Conservation (phyloP, 2,329 filamentous ascomycete species). For the Botrytis fabae region DNA sequence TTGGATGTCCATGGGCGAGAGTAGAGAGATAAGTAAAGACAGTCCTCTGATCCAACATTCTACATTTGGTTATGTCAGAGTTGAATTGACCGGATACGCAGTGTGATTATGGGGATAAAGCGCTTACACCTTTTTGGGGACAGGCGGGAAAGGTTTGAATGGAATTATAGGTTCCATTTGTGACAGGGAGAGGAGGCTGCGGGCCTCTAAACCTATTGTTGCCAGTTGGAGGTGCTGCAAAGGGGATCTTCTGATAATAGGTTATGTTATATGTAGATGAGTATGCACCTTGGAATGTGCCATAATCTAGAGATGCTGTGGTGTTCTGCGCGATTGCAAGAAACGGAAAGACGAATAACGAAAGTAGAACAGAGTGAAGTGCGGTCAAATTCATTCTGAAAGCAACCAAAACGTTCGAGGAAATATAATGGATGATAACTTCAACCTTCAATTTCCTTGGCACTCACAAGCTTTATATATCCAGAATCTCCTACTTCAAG, state of each 20-base stretch:
- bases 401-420: background rate
- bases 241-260: conserved; percentile 62
- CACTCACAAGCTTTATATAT: conserved; percentile 1
- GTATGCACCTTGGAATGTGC: conserved; percentile 54
- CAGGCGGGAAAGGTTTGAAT: conserved; percentile 58
- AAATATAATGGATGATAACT: background rate
- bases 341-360: conserved; percentile 11
- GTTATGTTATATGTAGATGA: conserved; percentile 55
- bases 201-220: conserved; percentile 61
- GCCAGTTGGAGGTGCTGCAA: conserved; percentile 57
- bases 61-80: conserved; percentile 24
- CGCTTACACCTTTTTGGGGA: conserved; percentile 52
- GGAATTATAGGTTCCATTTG: conserved; percentile 54
- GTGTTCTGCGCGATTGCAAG: conserved; percentile 37
- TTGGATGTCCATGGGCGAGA: conserved; percentile 53
- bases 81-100: too few relatives aligned
- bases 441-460: conserved; percentile 12
- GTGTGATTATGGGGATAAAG: background rate
- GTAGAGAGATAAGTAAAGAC: conserved; percentile 61
- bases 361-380: background rate
- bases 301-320: conserved; percentile 49
- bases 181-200: conserved; percentile 53
- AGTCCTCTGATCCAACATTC: conserved; percentile 59
- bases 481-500: background rate
- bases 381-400: background rate